These are phyloP conservation scores for Nakazawaea sp. DNA, from an alignment of 805 yeast genomes.

Conservation along the genomic window DNA sequence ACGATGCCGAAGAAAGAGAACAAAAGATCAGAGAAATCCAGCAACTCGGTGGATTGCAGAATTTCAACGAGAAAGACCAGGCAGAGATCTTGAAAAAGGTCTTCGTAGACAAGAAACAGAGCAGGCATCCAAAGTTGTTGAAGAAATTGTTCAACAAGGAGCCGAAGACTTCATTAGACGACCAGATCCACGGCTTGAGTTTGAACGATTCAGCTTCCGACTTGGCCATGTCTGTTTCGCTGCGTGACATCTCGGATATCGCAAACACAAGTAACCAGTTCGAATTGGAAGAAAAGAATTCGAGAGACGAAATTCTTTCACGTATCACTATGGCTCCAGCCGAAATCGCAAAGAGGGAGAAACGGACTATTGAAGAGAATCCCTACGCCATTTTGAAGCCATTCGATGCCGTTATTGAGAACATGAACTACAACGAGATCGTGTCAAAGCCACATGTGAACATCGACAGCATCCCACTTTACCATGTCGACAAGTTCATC, in stretches of 20 bases:
- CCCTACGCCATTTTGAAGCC: conserved; percentile 63
- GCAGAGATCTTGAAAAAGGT: conserved; percentile 30
- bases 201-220: conserved; percentile 1
- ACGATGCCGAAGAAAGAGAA: conserved; percentile 24
- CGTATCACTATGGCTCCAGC: conserved; percentile 42
- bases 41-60: conserved; percentile 14
- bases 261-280: conserved; percentile 19
- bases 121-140: conserved; percentile 37
- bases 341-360: conserved; percentile 67
- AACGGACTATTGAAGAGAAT: conserved; percentile 52
- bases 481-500: conserved; percentile 37
- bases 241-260: conserved; percentile 17
- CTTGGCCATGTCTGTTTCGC: too few species aligned
- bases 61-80: conserved; percentile 13
- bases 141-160: conserved; percentile 33
- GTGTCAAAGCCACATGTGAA: conserved; percentile 13
- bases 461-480: conserved; percentile 20
- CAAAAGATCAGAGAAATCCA: conserved; percentile 19
- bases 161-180: conserved; percentile 25
- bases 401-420: conserved; percentile 33
- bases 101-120: conserved; percentile 33
- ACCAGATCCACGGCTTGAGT: conserved; percentile 19
- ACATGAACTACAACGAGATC: conserved; percentile 41
- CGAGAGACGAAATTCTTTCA: conserved; percentile 41
- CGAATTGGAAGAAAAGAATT: conserved; percentile 31